Evolutionary conservation across 1,284 basidiomycete genomes (phyloP), one percentile per base, ranked within the genome.

Genomic region (Pholiota adiposa): DNA sequence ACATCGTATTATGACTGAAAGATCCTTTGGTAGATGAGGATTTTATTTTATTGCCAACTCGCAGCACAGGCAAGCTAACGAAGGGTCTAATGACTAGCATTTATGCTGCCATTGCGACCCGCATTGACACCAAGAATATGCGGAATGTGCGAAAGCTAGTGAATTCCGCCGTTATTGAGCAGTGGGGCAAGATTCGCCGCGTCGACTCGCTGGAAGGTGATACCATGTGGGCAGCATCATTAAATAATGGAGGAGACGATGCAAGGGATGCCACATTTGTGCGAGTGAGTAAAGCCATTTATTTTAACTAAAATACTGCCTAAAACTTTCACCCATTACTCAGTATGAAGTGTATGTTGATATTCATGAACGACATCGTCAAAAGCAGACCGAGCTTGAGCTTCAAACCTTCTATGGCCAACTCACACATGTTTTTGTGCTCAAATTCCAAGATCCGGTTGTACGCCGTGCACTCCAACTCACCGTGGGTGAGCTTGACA

Each of bases 331-430:
- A 58, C 21, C 34, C 40, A 9, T 19, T 14, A 19, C 19, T 34
- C 34, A 72, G 74, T 75, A 74, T 63, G 64, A 70, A 23, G 56
- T 67, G 21, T 51, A 65, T 4, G 66, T 69, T 1, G 73, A 75
- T 54, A 62, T 56, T 9, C 43, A 71, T 54, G 68, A 61, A 31
- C 38, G 50, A 51, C 11, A 50, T 53, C 14, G 41, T 11, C 29
- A 23, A 25, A 11, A 51, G 12, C 1, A n/a, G 5, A 16, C 52
- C 2, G 49, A 52, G 21, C 61, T 61, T 46, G 51, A 59, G 4
- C 48, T 43, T 0, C 5, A 65, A 46, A 65, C 63, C 0, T 65
- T 66, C 44, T 70, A 67, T 50, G 69, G 70, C 0, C 66, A 69
- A 36, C 61, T 71, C 1, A 36, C 64, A 21, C 56, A 65, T 31